Conservation (phyloP, 2,329 filamentous ascomycete genomes). For the Fusarium metavorans region DNA sequence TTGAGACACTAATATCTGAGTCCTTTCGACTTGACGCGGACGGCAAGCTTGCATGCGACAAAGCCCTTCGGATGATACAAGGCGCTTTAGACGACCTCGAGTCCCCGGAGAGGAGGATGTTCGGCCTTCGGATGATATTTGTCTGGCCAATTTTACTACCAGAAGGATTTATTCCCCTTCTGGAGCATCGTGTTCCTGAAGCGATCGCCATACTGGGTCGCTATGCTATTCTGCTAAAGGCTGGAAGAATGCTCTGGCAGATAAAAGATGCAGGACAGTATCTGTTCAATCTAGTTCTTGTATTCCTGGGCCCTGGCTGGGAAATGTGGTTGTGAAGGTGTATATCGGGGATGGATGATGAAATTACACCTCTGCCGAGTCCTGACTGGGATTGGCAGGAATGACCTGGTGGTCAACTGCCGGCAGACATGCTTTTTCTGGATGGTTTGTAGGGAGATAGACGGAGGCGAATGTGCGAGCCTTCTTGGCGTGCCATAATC, state of each 20-base stretch:
- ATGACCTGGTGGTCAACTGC: not conserved
- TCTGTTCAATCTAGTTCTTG: not conserved
- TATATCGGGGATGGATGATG: too few relatives aligned
- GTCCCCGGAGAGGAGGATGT: not conserved
- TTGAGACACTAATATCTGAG: not conserved
- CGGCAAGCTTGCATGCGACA: not conserved
- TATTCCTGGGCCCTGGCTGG: not conserved
- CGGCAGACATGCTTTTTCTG: not conserved
- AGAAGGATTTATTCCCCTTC: not conserved
- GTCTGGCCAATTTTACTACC: not conserved
- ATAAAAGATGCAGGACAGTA: not conserved
- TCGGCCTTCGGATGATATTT: not conserved
- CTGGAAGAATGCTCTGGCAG: not conserved
- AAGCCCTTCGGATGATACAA: not conserved
- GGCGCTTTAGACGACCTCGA: not conserved
- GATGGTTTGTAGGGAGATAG: not conserved
- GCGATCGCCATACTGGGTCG: not conserved
- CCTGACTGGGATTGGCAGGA: too few relatives aligned
- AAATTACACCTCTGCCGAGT: too few relatives aligned
- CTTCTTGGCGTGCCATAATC: too few relatives aligned
- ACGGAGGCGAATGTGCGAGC: not conserved
- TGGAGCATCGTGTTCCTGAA: not conserved
- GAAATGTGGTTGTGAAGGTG: not conserved
- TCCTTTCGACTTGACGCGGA: not conserved
- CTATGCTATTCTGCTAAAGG: not conserved